Conservation (phyloP, 257 asterid genomes). For the Solanum stenotomum region DNA sequence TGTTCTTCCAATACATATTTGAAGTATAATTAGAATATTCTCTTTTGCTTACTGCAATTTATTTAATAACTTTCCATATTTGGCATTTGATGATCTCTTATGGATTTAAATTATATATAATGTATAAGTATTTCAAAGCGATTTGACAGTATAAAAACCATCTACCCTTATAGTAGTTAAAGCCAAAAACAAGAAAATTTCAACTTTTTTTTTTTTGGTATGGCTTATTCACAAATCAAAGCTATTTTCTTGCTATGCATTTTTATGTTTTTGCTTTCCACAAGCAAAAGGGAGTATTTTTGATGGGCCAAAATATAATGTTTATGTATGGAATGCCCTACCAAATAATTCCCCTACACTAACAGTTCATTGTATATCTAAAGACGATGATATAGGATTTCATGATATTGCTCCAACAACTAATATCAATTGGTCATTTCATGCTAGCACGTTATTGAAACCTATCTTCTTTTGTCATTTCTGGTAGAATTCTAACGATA, state of each 20-base stretch:
- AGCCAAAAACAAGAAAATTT: neutral
- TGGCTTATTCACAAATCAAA: neutral
- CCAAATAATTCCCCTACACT: neutral
- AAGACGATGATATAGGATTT: neutral
- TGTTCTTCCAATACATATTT: neutral
- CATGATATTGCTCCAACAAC: neutral
- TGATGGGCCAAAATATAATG: neutral
- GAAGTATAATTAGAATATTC: neutral
- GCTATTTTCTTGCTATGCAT: neutral
- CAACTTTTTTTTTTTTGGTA: neutral
- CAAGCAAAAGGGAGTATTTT: neutral
- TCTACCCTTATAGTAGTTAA: neutral
- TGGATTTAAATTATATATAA: neutral
- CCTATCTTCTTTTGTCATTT: neutral
- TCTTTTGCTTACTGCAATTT: neutral
- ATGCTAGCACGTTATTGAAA: neutral
- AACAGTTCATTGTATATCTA: neutral
- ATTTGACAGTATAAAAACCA: neutral
- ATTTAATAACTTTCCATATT: neutral
- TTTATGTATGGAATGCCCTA: neutral
- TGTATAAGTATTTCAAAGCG: neutral
- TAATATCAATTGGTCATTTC: neutral
- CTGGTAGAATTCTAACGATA: neutral
- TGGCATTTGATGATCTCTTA: neutral
- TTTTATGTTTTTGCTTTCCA: neutral